Percentiles rank a stretch among this genome's conserved stretches.
These are phyloP conservation scores for Besnoitia besnoiti DNA, from an alignment of 169 alveolate species.

Conservation along the genomic window DNA sequence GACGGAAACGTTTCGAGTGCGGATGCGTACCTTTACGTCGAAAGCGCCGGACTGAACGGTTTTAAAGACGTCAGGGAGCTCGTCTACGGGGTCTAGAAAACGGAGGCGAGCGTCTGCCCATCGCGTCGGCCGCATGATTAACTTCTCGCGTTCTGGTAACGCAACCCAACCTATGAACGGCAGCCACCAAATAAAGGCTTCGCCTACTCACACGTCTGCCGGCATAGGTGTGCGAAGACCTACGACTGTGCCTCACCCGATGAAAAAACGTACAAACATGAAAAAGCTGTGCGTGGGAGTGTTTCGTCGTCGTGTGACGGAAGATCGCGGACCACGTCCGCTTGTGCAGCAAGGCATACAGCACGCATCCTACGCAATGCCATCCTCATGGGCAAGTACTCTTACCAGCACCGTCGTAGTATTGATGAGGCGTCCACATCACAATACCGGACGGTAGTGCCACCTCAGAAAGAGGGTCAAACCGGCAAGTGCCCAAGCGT, in stretches of 20 bases:
- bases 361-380: not conserved
- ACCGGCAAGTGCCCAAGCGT: conserved; percentile 43
- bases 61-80: conserved; percentile 71
- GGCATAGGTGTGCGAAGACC: no score
- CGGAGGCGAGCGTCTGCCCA: conserved; percentile 75
- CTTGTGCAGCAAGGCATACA: not conserved
- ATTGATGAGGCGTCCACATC: conserved; percentile 52
- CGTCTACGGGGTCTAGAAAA: conserved; percentile 75
- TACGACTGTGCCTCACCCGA: conserved; percentile 14
- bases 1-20: not conserved
- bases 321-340: not conserved
- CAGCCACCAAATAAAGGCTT: not conserved
- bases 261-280: not conserved
- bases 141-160: conserved; percentile 73
- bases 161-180: conserved; percentile 76
- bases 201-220: no score
- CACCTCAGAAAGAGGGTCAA: conserved; percentile 59
- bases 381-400: not conserved
- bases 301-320: not conserved
- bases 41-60: conserved; percentile 75
- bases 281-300: not conserved
- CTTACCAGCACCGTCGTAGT: conserved; percentile 68
- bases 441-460: conserved; percentile 41
- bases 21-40: conserved; percentile 73
- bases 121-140: conserved; percentile 73